Conservation (phyloP, 2,329 filamentous ascomycete genomes). For the Periglandula ipomoeae region DNA sequence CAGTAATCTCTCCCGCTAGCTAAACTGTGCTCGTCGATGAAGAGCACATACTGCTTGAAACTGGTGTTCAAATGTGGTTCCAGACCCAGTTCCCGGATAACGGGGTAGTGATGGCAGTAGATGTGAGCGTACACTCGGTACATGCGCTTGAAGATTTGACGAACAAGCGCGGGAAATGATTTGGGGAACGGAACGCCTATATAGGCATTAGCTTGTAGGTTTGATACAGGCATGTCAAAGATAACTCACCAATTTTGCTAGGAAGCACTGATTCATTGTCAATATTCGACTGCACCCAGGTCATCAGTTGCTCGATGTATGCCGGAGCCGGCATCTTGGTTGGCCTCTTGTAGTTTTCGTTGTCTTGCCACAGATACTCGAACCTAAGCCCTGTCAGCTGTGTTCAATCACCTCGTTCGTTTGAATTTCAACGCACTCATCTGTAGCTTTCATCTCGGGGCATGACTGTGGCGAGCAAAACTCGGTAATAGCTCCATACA, state of each 20-base stretch:
- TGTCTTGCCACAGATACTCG: constrained; percentile 98
- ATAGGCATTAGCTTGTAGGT: neutral
- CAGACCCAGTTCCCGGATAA: constrained; percentile 86
- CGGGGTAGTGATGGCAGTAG: constrained; percentile 98
- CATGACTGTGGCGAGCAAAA: constrained; percentile 97
- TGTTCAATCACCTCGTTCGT: neutral
- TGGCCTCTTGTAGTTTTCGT: constrained; percentile 83
- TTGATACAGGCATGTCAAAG: neutral
- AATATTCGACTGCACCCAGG: constrained; percentile 90
- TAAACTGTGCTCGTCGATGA: constrained; percentile 91
- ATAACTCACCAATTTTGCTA: constrained; percentile 66
- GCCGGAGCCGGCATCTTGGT: constrained; percentile 97
- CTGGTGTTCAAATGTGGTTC: constrained; percentile 97
- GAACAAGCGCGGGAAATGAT: constrained; percentile 76
- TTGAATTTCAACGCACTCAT: constrained; percentile 59
- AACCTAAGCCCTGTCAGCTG: constrained; percentile 47
- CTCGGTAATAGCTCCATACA: constrained; percentile 97
- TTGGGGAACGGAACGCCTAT: constrained; percentile 88
- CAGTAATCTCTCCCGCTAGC: constrained; percentile 95
- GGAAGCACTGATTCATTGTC: constrained; percentile 94
- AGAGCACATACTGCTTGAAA: constrained; percentile 99
- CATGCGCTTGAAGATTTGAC: constrained; percentile 97
- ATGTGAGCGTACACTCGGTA: constrained; percentile 99
- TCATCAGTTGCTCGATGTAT: constrained; percentile 97
- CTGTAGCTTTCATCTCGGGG: constrained; percentile 99